Evolutionary conservation across 805 yeast genomes (phyloP), one percentile per base, ranked within the genome.

Genomic region (Lachancea kluyveri): DNA sequence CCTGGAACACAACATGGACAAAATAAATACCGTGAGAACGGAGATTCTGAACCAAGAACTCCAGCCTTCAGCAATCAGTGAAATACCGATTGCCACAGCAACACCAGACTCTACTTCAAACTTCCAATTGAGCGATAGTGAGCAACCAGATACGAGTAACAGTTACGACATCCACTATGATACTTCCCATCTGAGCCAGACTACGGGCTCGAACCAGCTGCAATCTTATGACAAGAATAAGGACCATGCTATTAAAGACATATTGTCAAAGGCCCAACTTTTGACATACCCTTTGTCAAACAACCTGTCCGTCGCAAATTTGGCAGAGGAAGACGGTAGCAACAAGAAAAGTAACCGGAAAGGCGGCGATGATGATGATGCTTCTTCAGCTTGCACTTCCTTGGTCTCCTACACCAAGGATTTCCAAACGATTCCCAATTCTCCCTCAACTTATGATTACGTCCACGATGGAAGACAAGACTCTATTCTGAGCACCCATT

Each of bases 81-180:
- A 24, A 22, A n/a, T n/a, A n/a, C 21, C 20, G 12, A 18, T 28
- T 17, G 30, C 28, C 29, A 31, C 33, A 8, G 28, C 39, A 12
- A 19, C 34, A 12, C 33, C 41, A n/a, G 54, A 50, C 3, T 48
- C 54, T 3, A 35, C 41, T 12, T 51, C 59, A 3, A 54, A 54
- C 29, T 54, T 54, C 22, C 50, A 41, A 12, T 32, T 54, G 24
- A 52, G 56, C 31, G 59, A 48, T n/a, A 27, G 33, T 20, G 52
- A 43, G 13, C 21, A 19, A 5, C 27, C 37, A 26, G 37, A 37
- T 13, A 21, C 20, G 13, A 35, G 33, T 16, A n/a, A 26, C 15
- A 36, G 30, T 6, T 14, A 12, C 9, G 16, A 21, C 13, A 20
- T 26, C 7, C 30, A 24, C 21, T n/a, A n/a, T n/a, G n/a, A n/a